phyloP scores from a whole-genome alignment of 305 asterid genomes.

The Fraxinus velutina region DNA sequence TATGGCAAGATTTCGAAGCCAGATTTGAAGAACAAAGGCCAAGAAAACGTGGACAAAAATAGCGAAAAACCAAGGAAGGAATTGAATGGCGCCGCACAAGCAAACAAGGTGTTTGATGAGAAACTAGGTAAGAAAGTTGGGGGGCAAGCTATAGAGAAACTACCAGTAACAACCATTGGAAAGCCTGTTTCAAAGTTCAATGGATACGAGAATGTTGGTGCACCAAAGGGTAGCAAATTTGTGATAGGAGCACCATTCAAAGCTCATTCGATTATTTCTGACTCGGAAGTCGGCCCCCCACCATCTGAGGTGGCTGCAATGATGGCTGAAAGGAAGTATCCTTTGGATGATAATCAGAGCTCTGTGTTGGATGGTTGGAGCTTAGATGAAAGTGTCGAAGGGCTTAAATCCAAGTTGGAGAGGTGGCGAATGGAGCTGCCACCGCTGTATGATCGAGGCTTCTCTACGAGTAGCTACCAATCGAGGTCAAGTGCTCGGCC shows the following conservation, averaged over 20 bases:
- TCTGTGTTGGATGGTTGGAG: constrained; percentile 91
- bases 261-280: constrained; percentile 46
- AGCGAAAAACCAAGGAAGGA: constrained; percentile 12
- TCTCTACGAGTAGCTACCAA: constrained; percentile 43
- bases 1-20: constrained; percentile 11
- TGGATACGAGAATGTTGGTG: constrained; percentile 24
- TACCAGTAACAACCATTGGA: constrained; percentile 19
- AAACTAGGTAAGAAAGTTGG: constrained; percentile 22
- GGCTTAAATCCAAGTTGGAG: constrained; percentile 76
- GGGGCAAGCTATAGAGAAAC: constrained; percentile 16
- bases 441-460: constrained; percentile 54
- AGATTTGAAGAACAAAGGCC: neutral
- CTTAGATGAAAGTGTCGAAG: constrained; percentile 76
- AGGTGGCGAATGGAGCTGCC: constrained; percentile 88
- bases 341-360: constrained; percentile 55
- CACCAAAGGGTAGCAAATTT: constrained; percentile 32
- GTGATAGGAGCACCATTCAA: constrained; percentile 32
- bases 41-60: neutral
- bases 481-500: constrained; percentile 33
- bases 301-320: constrained; percentile 80
- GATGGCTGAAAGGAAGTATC: constrained; percentile 51
- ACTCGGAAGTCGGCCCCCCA: constrained; percentile 80
- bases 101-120: constrained; percentile 26
- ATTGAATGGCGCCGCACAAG: neutral
- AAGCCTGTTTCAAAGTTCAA: constrained; percentile 30